Conservation (phyloP, 805 yeast genomes). For the Yarrowia sp. region DNA sequence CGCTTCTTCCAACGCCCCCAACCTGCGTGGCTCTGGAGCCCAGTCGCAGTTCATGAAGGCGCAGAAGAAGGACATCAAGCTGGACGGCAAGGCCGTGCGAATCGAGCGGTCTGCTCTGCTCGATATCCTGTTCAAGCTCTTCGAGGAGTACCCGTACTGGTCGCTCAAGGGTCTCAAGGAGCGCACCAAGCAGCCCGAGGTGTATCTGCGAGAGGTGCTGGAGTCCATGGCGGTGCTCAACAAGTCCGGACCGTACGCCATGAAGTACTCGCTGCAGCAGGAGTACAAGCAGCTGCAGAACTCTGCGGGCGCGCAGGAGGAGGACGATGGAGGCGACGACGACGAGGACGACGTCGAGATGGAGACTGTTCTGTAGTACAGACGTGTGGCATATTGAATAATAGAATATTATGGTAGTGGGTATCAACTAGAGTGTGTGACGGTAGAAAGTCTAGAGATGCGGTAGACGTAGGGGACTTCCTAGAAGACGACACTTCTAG, state of each 20-base stretch:
- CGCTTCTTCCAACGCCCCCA: constrained; percentile 82
- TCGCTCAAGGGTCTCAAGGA: constrained; percentile 90
- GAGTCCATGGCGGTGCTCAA: constrained; percentile 86
- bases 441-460: no score
- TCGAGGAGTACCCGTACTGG: constrained; percentile 97
- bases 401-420: background rate
- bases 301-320: constrained; percentile 31
- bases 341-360: constrained; percentile 29
- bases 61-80: constrained; percentile 38
- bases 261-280: constrained; percentile 83
- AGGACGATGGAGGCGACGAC: constrained; percentile 11
- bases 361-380: constrained; percentile 9
- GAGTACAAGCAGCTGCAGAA: constrained; percentile 64
- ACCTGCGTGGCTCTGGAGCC: constrained; percentile 57
- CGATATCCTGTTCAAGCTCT: constrained; percentile 81
- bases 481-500: no score
- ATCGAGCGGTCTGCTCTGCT: constrained; percentile 90
- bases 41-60: constrained; percentile 62
- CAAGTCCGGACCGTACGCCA: constrained; percentile 93
- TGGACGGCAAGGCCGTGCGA: constrained; percentile 86
- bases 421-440: no score
- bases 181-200: constrained; percentile 91
- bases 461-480: no score
- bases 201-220: constrained; percentile 79
- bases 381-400: no score